Evolutionary conservation across 2,329 filamentous ascomycete genomes (phyloP), one percentile per base, ranked within the genome.

Genomic region (Fusarium albidum): DNA sequence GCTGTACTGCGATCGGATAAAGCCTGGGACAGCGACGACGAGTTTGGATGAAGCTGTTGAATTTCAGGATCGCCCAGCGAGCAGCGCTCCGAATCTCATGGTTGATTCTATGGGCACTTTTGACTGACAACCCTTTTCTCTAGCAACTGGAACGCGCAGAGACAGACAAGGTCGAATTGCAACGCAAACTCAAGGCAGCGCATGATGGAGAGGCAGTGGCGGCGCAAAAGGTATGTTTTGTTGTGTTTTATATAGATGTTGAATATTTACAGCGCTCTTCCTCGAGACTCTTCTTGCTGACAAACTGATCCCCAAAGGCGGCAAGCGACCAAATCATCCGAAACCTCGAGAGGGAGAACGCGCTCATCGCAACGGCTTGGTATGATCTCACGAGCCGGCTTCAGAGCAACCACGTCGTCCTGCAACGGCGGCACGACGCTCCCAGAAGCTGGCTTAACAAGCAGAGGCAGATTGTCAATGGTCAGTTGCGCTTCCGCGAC

Each of bases 371-470:
- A 21, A 89, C 87, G n/a, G 91, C 91, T 3, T 96, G 90, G 90
- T 93, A 93, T 75, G 90, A 94, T 72, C 82, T 95, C 66, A 87
- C 88, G 21, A 87, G 82, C 69, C 82, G 91, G 44, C 74, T 96
- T 63, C 91, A 95, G 75, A 92, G 89, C 76, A 94, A 93, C 71
- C 90, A 90, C 57, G 88, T 94, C 34, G 85, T 91, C 48, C 75
- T 96, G 57, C 89, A 92, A 69, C 79, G 91, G 61, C 82, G 89
- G 63, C 85, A 85, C 64, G 90, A 94, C 65, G 83, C 83, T 63
- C 89, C 90, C 12, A 88, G 86, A 74, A 93, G 90, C 74, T 96
- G 90, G 90, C 76, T 96, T 65, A 90, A 90, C 68, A 92, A 90
- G 78, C 91, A 95, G 80, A 83, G 91, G 69, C 84, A 86, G 69